These are phyloP conservation scores for Neoboletus subvelutipes DNA, from an alignment of 768 basidiomycete genomes.

Conservation along the genomic window DNA sequence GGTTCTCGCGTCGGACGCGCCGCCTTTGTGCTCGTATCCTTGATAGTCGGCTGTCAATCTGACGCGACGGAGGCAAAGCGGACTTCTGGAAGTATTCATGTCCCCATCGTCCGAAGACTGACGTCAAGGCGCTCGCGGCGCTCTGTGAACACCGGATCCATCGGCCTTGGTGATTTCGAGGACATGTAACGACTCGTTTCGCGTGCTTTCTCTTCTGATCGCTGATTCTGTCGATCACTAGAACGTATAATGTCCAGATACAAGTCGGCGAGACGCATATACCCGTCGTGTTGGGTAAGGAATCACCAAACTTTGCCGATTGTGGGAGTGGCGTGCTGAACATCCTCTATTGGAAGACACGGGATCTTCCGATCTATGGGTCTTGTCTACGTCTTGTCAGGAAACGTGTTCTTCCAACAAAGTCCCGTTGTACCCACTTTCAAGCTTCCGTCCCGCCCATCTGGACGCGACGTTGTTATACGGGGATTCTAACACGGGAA, in stretches of 20 bases:
- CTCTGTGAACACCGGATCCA: conserved; percentile 31
- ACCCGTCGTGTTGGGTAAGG: conserved; percentile 60
- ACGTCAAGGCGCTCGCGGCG: conserved; percentile 5
- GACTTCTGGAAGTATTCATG: conserved; percentile 21
- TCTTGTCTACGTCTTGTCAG: conserved; percentile 57
- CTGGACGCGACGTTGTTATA: conserved; percentile 54
- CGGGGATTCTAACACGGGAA: conserved; percentile 71
- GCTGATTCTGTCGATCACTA: conserved; percentile 25
- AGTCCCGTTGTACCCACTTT: conserved; percentile 49
- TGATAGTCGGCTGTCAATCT: conserved; percentile 4
- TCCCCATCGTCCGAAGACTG: conserved; percentile 22
- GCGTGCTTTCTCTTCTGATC: background rate
- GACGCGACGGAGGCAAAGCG: background rate
- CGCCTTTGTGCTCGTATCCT: conserved; percentile 6
- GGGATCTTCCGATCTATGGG: conserved; percentile 79
- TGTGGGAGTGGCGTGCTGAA: background rate
- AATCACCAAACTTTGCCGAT: background rate
- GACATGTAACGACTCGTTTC: conserved; percentile 52
- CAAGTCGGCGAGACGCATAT: conserved; percentile 51
- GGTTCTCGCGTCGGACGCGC: conserved; percentile 3
- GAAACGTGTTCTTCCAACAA: conserved; percentile 37
- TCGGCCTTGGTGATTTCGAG: conserved; percentile 58
- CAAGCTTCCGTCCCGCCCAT: conserved; percentile 46
- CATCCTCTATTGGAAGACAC: conserved; percentile 48
- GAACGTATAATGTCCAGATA: conserved; percentile 63